Conservation (phyloP, 345 rosid species). For the Dipteronia sinensis region DNA sequence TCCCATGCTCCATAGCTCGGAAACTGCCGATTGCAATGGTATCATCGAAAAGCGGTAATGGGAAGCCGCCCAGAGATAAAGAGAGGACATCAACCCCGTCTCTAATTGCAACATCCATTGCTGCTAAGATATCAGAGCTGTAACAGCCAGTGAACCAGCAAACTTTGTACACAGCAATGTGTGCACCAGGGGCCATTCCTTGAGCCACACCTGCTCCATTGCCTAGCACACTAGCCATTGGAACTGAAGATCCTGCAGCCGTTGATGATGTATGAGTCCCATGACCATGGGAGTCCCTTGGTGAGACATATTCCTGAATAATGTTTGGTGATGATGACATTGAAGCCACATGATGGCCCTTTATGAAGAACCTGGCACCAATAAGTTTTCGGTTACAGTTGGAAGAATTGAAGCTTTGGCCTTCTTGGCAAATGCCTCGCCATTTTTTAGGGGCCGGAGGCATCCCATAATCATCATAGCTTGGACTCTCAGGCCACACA, state of each 20-base stretch:
- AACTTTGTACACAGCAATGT: slow-evolving; percentile 83
- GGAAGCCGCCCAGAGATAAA: slow-evolving; percentile 86
- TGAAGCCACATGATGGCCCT: slow-evolving; percentile 73
- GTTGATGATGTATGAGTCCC: slow-evolving; percentile 95
- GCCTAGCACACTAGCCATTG: slow-evolving; percentile 69
- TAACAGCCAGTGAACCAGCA: slow-evolving; percentile 89
- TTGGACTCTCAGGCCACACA: slow-evolving; percentile 93
- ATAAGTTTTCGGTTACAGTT: slow-evolving; percentile 79
- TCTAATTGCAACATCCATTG: slow-evolving; percentile 74
- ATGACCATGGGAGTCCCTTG: slow-evolving; percentile 82
- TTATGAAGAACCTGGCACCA: slow-evolving; percentile 81
- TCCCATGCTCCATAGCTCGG: slow-evolving; percentile 80
- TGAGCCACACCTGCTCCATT: slow-evolving; percentile 77
- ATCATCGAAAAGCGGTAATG: slow-evolving; percentile 76
- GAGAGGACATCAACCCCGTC: slow-evolving; percentile 89
- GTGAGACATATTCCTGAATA: slow-evolving; percentile 63
- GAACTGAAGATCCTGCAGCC: slow-evolving; percentile 75
- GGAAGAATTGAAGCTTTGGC: slow-evolving; percentile 55
- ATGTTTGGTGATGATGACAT: slow-evolving; percentile 34
- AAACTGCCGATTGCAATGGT: slow-evolving; percentile 89
- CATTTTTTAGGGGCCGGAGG: slow-evolving; percentile 69
- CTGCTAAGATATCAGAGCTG: slow-evolving; percentile 89
- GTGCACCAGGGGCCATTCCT: slow-evolving; percentile 89
- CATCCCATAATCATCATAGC: slow-evolving; percentile 74
- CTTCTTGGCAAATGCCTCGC: slow-evolving; percentile 82